Base-by-base conservation (phyloP, 768 basidiomycete species). In the Rhizopogon rudus region DNA sequence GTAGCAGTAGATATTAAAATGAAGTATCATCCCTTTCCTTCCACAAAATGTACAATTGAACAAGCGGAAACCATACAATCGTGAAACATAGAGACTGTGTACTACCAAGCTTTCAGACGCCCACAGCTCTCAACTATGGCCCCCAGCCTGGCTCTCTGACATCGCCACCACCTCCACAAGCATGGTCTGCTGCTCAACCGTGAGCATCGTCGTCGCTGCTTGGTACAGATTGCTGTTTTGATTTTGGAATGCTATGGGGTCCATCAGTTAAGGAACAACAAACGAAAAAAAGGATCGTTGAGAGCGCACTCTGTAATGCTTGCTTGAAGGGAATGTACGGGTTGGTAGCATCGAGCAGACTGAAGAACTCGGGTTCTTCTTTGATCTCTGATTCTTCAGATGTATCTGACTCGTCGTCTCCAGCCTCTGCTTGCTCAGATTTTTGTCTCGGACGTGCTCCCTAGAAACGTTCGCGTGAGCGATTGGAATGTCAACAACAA, bases 131-230 rank as follows among this genome's bases (percentile, higher is more conserved):
- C 20, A 20, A 20, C 20, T 20, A 20, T 20, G 20, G 20, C n/a
- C n/a, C n/a, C 1, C 20, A 20, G 20, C 20, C 20, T 20, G 2
- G 20, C n/a, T n/a, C n/a, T n/a, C n/a, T 22, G 22, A n/a, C 65
- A 80, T 75, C 51, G 79, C 76, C 88, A 92, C 90, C 56, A 91
- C 81, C 65, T 93, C 91, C 88, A 92, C 92, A 54, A 93, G 25
- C 3, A 4, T 25, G 4, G 25, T 25, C 25, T 25, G 20, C 20
- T 20, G 20, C 20, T 20, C 25, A 25, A 25, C 25, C 25, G 25
- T 25, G 25, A 25, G 77, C 52, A 85, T 64, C 6, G 90, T 89
- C 43, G 89, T 92, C 31, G 31, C 31, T 3, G 45, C 45, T 31
- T 25, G 25, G 25, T 25, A 25, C 9, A 49, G 75, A 14, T 76